phyloP scores from a whole-genome alignment of 768 basidiomycete species.

The Lepiota brunneoincarnata region DNA sequence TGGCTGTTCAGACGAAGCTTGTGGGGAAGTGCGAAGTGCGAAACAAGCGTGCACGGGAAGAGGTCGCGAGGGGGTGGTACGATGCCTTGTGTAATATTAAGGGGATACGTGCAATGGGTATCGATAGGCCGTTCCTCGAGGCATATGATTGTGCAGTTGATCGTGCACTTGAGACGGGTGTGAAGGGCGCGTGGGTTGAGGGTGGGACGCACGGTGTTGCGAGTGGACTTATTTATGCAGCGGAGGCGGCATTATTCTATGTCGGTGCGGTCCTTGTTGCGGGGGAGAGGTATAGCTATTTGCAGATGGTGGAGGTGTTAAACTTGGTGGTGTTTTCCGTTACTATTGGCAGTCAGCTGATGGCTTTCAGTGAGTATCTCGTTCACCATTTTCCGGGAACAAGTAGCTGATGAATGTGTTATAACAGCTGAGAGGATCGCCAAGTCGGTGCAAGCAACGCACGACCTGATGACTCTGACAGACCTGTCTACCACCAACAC shows the following conservation, averaged over 20 bases:
- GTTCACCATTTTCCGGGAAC: not conserved
- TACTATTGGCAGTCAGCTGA: slow-evolving; percentile 85
- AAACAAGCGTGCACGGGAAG: slow-evolving; percentile 87
- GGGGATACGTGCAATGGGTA: slow-evolving; percentile 84
- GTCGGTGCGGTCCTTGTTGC: slow-evolving; percentile 86
- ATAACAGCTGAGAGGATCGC: slow-evolving; percentile 67
- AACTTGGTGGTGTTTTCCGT: slow-evolving; percentile 92
- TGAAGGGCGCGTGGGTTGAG: slow-evolving; percentile 81
- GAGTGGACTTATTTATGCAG: slow-evolving; percentile 81
- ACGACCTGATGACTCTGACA: slow-evolving; percentile 72
- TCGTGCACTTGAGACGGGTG: slow-evolving; percentile 61
- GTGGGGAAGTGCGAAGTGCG: slow-evolving; percentile 67
- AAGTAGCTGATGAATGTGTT: slow-evolving; percentile 7
- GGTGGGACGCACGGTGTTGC: slow-evolving; percentile 83
- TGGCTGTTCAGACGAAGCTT: slow-evolving; percentile 73
- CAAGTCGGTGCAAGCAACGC: slow-evolving; percentile 83
- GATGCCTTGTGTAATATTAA: slow-evolving; percentile 85
- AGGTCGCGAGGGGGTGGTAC: slow-evolving; percentile 81
- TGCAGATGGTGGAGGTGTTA: slow-evolving; percentile 87
- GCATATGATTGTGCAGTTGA: slow-evolving; percentile 68
- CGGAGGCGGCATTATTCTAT: slow-evolving; percentile 90
- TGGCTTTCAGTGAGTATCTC: slow-evolving; percentile 82
- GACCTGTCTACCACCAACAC: slow-evolving; percentile 58
- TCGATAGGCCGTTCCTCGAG: slow-evolving; percentile 65
- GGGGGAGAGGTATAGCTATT: slow-evolving; percentile 78